These are phyloP conservation scores for Pyrus betulifolia DNA, from an alignment of 306 rosid species.

Conservation along the genomic window DNA sequence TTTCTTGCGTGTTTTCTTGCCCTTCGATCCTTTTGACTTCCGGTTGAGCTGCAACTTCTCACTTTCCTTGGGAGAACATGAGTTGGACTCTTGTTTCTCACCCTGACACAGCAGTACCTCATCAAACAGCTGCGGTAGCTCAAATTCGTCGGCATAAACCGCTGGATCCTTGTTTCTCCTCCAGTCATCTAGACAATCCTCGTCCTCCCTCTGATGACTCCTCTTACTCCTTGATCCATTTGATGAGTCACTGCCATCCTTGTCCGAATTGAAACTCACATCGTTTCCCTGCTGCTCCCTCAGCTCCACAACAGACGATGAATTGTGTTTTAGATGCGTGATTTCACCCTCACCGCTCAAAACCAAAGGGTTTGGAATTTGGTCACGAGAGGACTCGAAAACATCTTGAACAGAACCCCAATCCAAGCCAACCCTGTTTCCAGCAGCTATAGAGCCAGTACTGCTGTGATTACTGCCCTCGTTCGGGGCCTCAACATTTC, in stretches of 20 bases:
- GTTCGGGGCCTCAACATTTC: conserved; percentile 15
- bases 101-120: conserved; percentile 29
- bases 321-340: not conserved
- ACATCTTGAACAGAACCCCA: conserved; percentile 14
- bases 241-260: not conserved
- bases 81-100: not conserved
- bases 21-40: not conserved
- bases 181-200: conserved; percentile 11
- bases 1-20: conserved; percentile 1
- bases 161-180: conserved; percentile 32
- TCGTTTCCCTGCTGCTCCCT: not conserved
- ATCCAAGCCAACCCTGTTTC: conserved; percentile 20
- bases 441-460: conserved; percentile 15
- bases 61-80: not conserved
- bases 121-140: conserved; percentile 24
- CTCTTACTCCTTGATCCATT: conserved; percentile 17
- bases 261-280: not conserved
- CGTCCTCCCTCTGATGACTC: conserved; percentile 16
- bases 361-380: conserved; percentile 19
- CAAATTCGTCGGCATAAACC: conserved; percentile 12
- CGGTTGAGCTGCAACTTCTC: not conserved
- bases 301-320: not conserved
- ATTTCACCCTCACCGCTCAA: not conserved
- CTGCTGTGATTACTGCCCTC: conserved; percentile 11
- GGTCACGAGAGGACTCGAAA: not conserved